Evolutionary conservation across 129 eudicot species (phyloP).

Genomic region (Chrysanthemum seticuspe): DNA sequence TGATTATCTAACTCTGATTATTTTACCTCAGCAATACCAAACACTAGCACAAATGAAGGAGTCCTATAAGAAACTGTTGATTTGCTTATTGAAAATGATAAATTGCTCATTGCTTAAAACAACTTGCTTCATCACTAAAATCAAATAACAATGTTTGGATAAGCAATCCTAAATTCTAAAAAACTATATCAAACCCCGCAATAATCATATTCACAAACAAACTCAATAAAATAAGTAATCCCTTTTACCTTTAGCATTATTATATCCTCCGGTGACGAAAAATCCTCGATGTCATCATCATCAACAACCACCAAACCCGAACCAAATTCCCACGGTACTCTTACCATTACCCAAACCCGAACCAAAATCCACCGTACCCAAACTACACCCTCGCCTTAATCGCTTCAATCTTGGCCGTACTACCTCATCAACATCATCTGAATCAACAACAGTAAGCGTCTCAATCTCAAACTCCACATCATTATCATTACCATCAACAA

Average conservation of each 20-base stretch:
- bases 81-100: no score
- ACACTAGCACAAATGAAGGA: no score
- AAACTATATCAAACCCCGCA: background rate
- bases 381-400: constrained; percentile 53
- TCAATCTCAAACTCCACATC: constrained; percentile 43
- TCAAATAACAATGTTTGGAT: no score
- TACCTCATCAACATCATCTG: constrained; percentile 24
- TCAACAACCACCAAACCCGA: constrained; percentile 24
- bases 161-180: background rate
- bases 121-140: no score
- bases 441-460: constrained; percentile 35
- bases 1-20: no score
- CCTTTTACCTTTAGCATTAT: background rate
- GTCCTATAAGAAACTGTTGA: no score
- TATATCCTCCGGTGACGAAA: constrained; percentile 63
- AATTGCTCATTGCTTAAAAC: no score
- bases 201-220: background rate
- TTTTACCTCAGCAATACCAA: no score
- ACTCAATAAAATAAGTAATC: no score
- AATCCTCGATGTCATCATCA: constrained; percentile 81
- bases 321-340: constrained; percentile 12
- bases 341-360: background rate
- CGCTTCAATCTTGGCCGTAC: constrained; percentile 48
- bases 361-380: constrained; percentile 8
- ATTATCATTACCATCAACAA: constrained; percentile 13